These are phyloP conservation scores for Sporisorium iseilematis-ciliati DNA, from an alignment of 1,284 basidiomycete genomes.

Conservation along the genomic window DNA sequence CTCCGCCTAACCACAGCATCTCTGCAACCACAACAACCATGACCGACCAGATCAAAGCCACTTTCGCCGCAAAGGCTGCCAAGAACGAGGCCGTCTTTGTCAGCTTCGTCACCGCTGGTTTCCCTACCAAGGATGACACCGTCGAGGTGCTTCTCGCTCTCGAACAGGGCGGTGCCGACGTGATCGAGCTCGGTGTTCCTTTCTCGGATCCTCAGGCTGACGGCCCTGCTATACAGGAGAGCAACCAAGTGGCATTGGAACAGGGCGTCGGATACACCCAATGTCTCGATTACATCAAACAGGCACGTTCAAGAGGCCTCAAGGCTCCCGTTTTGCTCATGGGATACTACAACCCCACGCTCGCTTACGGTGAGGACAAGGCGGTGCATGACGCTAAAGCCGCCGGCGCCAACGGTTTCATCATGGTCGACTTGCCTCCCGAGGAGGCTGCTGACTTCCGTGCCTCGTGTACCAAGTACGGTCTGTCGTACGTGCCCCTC, in stretches of 20 bases:
- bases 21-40: slow-evolving; percentile 29
- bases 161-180: slow-evolving; percentile 90
- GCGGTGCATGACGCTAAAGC: slow-evolving; percentile 88
- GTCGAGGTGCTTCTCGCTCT: slow-evolving; percentile 89
- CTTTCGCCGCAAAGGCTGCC: slow-evolving; percentile 58
- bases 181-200: slow-evolving; percentile 93
- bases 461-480: slow-evolving; percentile 82
- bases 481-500: slow-evolving; percentile 94
- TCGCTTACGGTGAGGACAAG: slow-evolving; percentile 94
- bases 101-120: slow-evolving; percentile 68
- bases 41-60: slow-evolving; percentile 62
- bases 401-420: slow-evolving; percentile 96
- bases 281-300: slow-evolving; percentile 78
- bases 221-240: slow-evolving; percentile 85
- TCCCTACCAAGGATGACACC: slow-evolving; percentile 74
- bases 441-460: slow-evolving; percentile 94
- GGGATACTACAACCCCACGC: slow-evolving; percentile 82
- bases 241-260: slow-evolving; percentile 74
- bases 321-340: slow-evolving; percentile 90
- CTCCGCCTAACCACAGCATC: background rate
- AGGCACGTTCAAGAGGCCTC: slow-evolving; percentile 84
- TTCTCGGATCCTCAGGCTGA: slow-evolving; percentile 98
- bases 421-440: slow-evolving; percentile 96
- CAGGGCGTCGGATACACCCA: slow-evolving; percentile 63
- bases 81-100: slow-evolving; percentile 68